These are phyloP conservation scores for Scedosporium boydii DNA, from an alignment of 2,329 filamentous ascomycete species.

Conservation along the genomic window DNA sequence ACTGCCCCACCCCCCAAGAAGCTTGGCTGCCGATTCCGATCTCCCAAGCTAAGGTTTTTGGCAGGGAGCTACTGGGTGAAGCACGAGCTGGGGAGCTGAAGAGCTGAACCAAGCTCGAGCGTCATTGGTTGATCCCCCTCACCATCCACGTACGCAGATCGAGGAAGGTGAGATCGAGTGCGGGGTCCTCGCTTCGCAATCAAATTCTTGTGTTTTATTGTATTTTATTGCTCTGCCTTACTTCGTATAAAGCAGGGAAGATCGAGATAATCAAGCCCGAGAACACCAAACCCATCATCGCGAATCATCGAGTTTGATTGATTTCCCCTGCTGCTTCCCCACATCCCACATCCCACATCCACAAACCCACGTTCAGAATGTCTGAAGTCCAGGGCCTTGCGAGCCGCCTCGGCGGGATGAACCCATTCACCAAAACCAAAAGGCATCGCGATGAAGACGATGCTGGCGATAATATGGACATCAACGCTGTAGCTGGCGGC, in stretches of 20 bases:
- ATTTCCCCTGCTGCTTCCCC: background rate
- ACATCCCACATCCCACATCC: background rate
- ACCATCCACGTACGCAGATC: background rate
- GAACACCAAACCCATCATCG: no score
- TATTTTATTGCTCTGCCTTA: no score
- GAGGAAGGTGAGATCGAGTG: background rate
- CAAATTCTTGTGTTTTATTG: background rate
- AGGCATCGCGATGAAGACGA: constrained; percentile 37
- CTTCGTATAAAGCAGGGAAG: no score
- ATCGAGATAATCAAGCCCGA: no score
- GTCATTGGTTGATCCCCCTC: background rate
- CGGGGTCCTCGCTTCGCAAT: background rate
- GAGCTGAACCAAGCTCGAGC: background rate
- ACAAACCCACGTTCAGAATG: background rate
- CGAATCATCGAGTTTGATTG: no score
- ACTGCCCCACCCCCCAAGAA: background rate
- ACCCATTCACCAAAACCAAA: constrained; percentile 1
- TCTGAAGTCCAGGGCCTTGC: background rate
- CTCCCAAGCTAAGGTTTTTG: no score
- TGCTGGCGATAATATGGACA: constrained; percentile 40
- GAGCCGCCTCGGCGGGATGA: constrained; percentile 1
- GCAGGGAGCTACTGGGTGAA: no score
- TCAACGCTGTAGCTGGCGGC: constrained; percentile 45
- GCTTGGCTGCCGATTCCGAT: background rate
- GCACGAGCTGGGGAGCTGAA: background rate